Base-by-base conservation (phyloP, 805 yeast species). In the Cyberlindnera saturnus region DNA sequence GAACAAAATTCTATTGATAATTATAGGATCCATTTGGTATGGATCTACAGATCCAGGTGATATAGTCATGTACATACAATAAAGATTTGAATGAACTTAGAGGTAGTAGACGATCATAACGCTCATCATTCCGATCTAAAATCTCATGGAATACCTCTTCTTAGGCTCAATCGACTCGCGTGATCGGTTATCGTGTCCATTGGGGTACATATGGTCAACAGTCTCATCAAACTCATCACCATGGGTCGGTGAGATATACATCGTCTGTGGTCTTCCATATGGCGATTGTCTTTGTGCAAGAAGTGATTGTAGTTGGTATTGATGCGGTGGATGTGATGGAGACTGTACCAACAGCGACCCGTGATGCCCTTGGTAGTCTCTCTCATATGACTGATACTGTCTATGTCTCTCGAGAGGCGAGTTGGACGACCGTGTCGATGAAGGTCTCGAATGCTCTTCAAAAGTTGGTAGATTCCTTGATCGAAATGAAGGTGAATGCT, bases 71-170 rank as follows among this genome's bases (percentile, higher is more conserved):
- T 42, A 38, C 45, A 38, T 42, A 42, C 14, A 34, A 23, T 23
- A 23, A 23, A 23, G 28, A 23, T 23, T 23, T 23, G 28, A 23
- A 23, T 23, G 28, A 23, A 23, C 11, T 23, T 10, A 23, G 11
- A 23, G 10, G 11, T 20, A 23, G 28, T 23, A 36, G 36, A 34
- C 13, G 10, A 34, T 13, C n/a, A 18, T 34, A 15, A 6, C n/a
- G 18, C 18, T 19, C 20, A 4, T 15, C 20, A 2, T 10, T 17
- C 30, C 14, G n/a, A 23, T 1, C 20, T 42, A 54, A 40, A 56
- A 56, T 32, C 60, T 48, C 59, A 55, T 48, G 2, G 60, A 55
- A 34, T 55, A 53, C 37, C 59, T 44, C 38, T 55, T 56, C 29
- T 26, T 36, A 6, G 32, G 15, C 10, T 20, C 28, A 6, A 23